Conservation (phyloP, 129 eudicot genomes). For the Pseudognaphalium luteoalbum region DNA sequence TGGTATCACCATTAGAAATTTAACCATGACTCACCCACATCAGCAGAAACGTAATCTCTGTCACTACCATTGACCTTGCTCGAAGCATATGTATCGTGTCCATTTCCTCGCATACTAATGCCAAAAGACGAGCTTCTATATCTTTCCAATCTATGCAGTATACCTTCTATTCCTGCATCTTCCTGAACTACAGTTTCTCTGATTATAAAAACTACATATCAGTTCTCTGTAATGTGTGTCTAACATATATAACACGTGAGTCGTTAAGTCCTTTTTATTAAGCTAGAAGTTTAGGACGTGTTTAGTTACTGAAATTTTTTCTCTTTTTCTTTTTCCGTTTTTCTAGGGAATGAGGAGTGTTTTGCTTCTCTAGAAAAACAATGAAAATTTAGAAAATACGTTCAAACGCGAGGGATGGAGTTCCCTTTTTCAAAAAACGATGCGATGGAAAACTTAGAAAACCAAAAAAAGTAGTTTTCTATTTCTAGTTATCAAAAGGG, state of each 20-base stretch:
- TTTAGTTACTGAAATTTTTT: no score
- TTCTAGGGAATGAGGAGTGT: no score
- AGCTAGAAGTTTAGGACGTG: no score
- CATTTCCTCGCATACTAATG: constrained; percentile 29
- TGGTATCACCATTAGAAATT: neutral
- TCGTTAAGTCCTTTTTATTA: neutral
- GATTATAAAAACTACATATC: constrained; percentile 23
- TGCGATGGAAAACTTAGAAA: no score
- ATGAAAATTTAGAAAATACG: no score
- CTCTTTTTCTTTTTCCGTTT: no score
- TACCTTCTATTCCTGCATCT: constrained; percentile 65
- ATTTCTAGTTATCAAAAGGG: no score
- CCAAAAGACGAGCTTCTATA: constrained; percentile 58
- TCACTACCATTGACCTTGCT: constrained; percentile 28
- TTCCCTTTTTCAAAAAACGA: no score
- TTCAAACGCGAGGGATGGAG: no score
- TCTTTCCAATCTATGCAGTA: constrained; percentile 62
- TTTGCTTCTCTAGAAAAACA: no score
- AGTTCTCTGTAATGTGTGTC: neutral
- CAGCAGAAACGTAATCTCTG: constrained; percentile 22
- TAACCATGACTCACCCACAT: constrained; percentile 43
- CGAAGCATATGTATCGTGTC: constrained; percentile 17
- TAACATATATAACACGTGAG: neutral
- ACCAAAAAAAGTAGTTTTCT: no score
- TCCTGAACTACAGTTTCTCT: constrained; percentile 49